A percentile compares a stretch with the other conserved stretches of the same genome.
Evolutionary conservation across 2,329 filamentous ascomycete genomes (phyloP).

Genomic region (Fusarium luffae): DNA sequence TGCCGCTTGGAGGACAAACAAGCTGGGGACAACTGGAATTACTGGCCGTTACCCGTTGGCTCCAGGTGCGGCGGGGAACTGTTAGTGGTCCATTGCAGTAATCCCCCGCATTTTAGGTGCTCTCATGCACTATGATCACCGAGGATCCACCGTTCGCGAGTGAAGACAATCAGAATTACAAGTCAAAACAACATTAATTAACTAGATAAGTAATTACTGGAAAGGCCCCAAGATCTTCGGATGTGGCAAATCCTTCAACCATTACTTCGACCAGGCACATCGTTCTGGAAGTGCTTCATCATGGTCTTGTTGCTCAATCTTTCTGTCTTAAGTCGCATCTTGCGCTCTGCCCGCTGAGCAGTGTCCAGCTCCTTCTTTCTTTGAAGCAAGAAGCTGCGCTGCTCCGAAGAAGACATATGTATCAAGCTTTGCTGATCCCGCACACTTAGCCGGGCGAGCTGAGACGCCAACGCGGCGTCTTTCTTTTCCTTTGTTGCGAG

Average conservation of each 20-base stretch:
- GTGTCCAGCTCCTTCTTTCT: constrained; percentile 32
- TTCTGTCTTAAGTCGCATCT: constrained; percentile 18
- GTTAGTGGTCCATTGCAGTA: background rate
- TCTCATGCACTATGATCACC: background rate
- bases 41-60: background rate
- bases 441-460: constrained; percentile 13
- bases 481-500: constrained; percentile 18
- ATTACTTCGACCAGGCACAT: constrained; percentile 20
- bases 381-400: constrained; percentile 21
- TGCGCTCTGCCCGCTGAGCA: constrained; percentile 7
- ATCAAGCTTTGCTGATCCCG: constrained; percentile 37
- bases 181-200: background rate
- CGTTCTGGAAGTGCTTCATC: constrained; percentile 22
- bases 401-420: constrained; percentile 30
- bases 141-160: background rate
- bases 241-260: background rate
- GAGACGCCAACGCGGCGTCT: constrained; percentile 16
- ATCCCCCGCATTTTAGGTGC: background rate
- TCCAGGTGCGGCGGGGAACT: background rate
- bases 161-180: background rate
- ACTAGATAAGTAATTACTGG: no score
- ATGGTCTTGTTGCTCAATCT: constrained; percentile 29
- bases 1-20: background rate
- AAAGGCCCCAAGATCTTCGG: background rate
- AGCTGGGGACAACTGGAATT: background rate